These are phyloP conservation scores for Quercus rubra DNA, from an alignment of 306 rosid genomes.

Conservation along the genomic window DNA sequence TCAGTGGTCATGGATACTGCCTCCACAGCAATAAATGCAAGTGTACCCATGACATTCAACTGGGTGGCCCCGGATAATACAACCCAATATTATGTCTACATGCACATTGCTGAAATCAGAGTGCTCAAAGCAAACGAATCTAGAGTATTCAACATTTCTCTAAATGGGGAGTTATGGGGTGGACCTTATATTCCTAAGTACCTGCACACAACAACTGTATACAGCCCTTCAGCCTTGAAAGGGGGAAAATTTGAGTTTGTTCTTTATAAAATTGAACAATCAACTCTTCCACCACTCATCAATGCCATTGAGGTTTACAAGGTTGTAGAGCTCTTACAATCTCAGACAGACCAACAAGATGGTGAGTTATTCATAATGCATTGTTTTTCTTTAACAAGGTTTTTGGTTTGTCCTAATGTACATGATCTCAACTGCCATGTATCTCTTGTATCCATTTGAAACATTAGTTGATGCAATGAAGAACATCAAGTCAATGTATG, in stretches of 20 bases:
- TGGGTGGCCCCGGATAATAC: slow-evolving; percentile 3
- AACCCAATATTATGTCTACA: slow-evolving; percentile 9
- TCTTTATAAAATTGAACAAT: background rate
- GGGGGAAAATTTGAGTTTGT: slow-evolving; percentile 3
- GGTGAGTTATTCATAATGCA: no score
- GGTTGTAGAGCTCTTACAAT: no score
- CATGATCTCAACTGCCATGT: no score
- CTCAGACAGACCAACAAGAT: no score
- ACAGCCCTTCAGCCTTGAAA: background rate
- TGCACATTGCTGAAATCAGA: slow-evolving; percentile 33
- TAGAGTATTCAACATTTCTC: slow-evolving; percentile 17
- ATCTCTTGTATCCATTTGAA: background rate
- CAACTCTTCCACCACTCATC: slow-evolving; percentile 41
- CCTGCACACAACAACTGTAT: background rate
- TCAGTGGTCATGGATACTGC: slow-evolving; percentile 36
- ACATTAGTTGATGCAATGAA: slow-evolving; percentile 43
- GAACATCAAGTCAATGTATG: slow-evolving; percentile 46
- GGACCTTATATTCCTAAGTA: slow-evolving; percentile 5
- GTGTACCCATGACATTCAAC: slow-evolving; percentile 5
- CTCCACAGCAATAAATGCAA: slow-evolving; percentile 8
- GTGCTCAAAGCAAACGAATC: slow-evolving; percentile 15
- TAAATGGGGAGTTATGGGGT: slow-evolving; percentile 4
- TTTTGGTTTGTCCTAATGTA: no score
- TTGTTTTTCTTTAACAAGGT: no score
- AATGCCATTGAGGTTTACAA: slow-evolving; percentile 16